Conservation (phyloP, 108 stramenopile genomes). For the Epithemia pelagica region DNA sequence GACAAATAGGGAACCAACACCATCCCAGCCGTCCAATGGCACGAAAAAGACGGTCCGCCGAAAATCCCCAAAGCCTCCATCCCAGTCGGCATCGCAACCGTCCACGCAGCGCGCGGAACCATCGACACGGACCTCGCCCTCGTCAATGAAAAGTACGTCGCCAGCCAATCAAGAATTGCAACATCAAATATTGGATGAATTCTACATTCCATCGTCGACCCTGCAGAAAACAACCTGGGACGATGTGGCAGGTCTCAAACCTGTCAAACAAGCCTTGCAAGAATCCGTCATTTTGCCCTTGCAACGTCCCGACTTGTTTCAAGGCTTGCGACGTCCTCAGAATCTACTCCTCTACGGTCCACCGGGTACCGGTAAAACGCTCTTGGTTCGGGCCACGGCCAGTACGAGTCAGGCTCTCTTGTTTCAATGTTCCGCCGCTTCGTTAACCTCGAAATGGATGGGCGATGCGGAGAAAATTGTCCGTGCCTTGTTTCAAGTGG, state of each 20-base stretch:
- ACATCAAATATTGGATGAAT: conserved; percentile 34
- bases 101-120: too few species aligned
- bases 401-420: conserved; percentile 39
- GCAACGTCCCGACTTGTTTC: conserved; percentile 88
- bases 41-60: too few species aligned
- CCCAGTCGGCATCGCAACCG: too few species aligned
- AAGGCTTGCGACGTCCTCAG: conserved; percentile 77
- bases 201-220: conserved; percentile 45
- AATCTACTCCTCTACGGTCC: conserved; percentile 87
- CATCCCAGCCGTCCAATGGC: too few species aligned
- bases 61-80: too few species aligned
- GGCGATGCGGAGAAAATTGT: conserved; percentile 90
- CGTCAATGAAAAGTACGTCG: too few species aligned
- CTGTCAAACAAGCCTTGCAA: conserved; percentile 84
- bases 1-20: too few species aligned
- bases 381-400: conserved; percentile 86
- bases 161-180: conserved; percentile 2
- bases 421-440: conserved; percentile 69
- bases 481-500: conserved; percentile 69
- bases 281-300: conserved; percentile 91
- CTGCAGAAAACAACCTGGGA: conserved; percentile 36
- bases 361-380: conserved; percentile 87
- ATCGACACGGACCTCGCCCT: too few species aligned
- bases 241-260: conserved; percentile 68
- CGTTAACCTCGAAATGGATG: conserved; percentile 77